Base-by-base conservation (phyloP, 1,284 basidiomycete species). In the Leccinum huronense region DNA sequence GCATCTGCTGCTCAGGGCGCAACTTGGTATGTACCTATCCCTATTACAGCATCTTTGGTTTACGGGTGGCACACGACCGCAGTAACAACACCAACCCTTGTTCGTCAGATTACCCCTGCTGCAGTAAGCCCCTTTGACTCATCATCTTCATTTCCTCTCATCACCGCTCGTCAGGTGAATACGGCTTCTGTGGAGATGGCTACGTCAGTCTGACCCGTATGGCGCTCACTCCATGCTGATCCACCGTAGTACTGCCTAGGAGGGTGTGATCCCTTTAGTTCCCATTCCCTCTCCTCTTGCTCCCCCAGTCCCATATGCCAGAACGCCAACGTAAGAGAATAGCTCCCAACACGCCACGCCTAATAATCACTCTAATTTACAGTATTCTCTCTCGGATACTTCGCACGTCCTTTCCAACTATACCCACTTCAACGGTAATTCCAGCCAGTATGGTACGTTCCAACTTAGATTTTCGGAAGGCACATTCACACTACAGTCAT, bases 251-350 rank as follows among this genome's bases (percentile, higher is more conserved):
- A 86, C 75, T 94, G 92, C 71, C 79, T 93, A 33, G 90, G 90
- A 54, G 93, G 93, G 10, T 95, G 93, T 77, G 86, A 94, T 71
- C 91, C 93, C 9, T 80, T 92, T 54, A 76, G 81, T 45, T 94
- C 91, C 1, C 74, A 86, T 71, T 73, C 81, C 5, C 77, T 89
- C 45, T 77, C 77, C 59, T 91, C 91, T 0, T 95, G 93, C 78
- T 77, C 76, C 60, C 90, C 91, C 0, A 83, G 83, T 54, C 91
- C 93, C 0, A 76, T 93, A 33, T 94, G 93, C 77, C 71, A 86
- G 70, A 81, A 80, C 71, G 78, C 78, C n/a, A 84, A 82, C 31
- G 87, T 90, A 71, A 65, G 83, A 74, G 13, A 34, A 27, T 5
- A 23, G 0, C 7, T 11, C 16, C 0, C 16, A 5, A 48, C 16